Evolutionary conservation across 495 filamentous ascomycete genomes (phyloP).

Genomic region (Penicillium pancosmium): DNA sequence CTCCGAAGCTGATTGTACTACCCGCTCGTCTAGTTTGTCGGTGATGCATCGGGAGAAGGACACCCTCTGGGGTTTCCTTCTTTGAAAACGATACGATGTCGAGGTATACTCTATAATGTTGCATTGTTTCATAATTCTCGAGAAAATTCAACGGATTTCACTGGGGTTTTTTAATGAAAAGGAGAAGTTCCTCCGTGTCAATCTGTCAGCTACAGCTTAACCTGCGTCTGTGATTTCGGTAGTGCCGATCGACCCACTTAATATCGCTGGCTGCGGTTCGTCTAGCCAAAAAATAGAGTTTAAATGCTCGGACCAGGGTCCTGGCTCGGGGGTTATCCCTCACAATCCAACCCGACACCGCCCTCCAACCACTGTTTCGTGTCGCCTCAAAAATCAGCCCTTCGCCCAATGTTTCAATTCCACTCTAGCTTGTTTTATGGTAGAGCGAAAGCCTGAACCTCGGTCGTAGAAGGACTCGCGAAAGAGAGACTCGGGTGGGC

Average conservation of each 20-base stretch:
- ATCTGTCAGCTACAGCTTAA: background rate
- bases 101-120: no score
- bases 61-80: background rate
- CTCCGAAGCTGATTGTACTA: background rate
- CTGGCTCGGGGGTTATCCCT: conserved; percentile 1
- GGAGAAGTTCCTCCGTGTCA: background rate
- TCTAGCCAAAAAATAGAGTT: background rate
- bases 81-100: no score
- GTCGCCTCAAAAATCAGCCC: conserved; percentile 3
- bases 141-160: no score
- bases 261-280: background rate
- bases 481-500: background rate
- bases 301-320: background rate
- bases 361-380: background rate
- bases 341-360: conserved; percentile 2
- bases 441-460: background rate
- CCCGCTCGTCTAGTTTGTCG: background rate
- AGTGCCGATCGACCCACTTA: conserved; percentile 2
- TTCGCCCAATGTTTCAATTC: background rate
- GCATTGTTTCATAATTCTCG: no score
- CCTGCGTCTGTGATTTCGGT: background rate
- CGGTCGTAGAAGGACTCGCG: background rate
- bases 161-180: no score
- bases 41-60: background rate
- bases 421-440: conserved; percentile 4